A percentile compares a stretch with the other conserved stretches of the same genome.
Evolutionary conservation across 2,329 filamentous ascomycete genomes (phyloP).

Genomic region (Pseudopyrenochaeta lycopersici): DNA sequence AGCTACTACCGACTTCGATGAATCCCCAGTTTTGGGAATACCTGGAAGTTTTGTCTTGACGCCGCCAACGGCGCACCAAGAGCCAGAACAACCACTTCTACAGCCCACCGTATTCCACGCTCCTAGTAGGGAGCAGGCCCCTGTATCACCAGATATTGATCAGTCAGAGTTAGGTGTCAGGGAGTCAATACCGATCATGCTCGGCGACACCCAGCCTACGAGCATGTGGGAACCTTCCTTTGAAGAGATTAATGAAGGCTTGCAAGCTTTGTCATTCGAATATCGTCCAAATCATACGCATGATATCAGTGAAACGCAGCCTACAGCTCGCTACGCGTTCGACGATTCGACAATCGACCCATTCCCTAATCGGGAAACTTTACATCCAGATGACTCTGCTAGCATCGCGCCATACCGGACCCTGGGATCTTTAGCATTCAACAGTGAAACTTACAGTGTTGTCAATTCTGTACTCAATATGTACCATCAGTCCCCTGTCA

Average conservation of each 20-base stretch:
- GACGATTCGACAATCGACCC: slow-evolving; percentile 45
- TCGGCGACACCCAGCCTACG: slow-evolving; percentile 50
- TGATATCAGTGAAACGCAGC: slow-evolving; percentile 15
- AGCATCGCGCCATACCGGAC: slow-evolving; percentile 47
- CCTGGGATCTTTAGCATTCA: slow-evolving; percentile 43
- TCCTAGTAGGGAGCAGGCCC: slow-evolving; percentile 11
- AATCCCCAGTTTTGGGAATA: slow-evolving; percentile 73
- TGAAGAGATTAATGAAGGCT: slow-evolving; percentile 18
- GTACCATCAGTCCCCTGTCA: slow-evolving; percentile 48
- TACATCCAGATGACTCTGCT: slow-evolving; percentile 50
- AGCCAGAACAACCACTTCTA: slow-evolving; percentile 33
- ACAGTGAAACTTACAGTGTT: slow-evolving; percentile 55
- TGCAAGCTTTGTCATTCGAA: slow-evolving; percentile 18
- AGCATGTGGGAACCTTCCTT: slow-evolving; percentile 17
- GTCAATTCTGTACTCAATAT: slow-evolving; percentile 53
- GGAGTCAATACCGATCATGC: slow-evolving; percentile 66
- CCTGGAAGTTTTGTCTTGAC: slow-evolving; percentile 67
- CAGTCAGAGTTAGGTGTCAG: slow-evolving; percentile 60
- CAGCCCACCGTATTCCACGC: slow-evolving; percentile 41
- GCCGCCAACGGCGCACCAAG: slow-evolving; percentile 31
- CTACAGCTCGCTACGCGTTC: slow-evolving; percentile 36
- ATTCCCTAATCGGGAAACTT: slow-evolving; percentile 42
- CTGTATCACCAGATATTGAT: slow-evolving; percentile 28
- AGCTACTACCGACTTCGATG: slow-evolving; percentile 57
- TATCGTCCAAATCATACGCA: slow-evolving; percentile 23